Evolutionary conservation across 768 basidiomycete species (phyloP), one percentile per base, ranked within the genome.

Genomic region (Macrocybe gigantea): DNA sequence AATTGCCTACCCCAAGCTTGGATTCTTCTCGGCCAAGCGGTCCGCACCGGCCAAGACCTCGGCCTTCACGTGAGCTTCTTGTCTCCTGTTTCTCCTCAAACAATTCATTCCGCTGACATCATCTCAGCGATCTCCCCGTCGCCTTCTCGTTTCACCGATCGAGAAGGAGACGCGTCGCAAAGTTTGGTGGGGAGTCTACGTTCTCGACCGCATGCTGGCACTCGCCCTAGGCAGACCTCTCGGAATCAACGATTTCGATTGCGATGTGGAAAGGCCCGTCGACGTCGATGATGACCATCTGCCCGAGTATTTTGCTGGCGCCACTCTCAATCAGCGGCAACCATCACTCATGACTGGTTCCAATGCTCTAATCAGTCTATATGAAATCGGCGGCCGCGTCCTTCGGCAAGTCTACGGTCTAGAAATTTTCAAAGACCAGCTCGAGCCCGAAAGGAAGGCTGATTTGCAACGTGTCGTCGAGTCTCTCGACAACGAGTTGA

Each of bases 151-250:
- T 33, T 69, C 80, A 13, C 71, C 83, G 34, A 78, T 88, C 36
- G 89, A 94, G 64, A 94, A 92, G 65, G 90, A 94, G 65, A 88
- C 89, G 0, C 80, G 91, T 31, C 75, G 85, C 52, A 92, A 93
- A 67, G 85, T 93, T 44, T 94, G 93, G 93, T 94, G 93, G 90
- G 83, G 87, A 38, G 88, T 93, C 29, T 95, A 95, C 59, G 83
- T 83, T 22, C 72, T 95, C 43, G 93, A 89, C 64, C 83, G 91
- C 43, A 93, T 93, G 88, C 83, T 95, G 13, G 93, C 93, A 15
- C 80, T 94, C 45, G 85, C 91, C 10, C 74, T 95, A 10, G 93
- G 93, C 41, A 79, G 93, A 7, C 93, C 93, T 2, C 77, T 94
- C 47, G 93, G 90, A 29, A 74, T 92, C 52, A 89, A 93, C 56